Conservation (phyloP, 2,329 filamentous ascomycete species). For the Setomelanomma holmii region DNA sequence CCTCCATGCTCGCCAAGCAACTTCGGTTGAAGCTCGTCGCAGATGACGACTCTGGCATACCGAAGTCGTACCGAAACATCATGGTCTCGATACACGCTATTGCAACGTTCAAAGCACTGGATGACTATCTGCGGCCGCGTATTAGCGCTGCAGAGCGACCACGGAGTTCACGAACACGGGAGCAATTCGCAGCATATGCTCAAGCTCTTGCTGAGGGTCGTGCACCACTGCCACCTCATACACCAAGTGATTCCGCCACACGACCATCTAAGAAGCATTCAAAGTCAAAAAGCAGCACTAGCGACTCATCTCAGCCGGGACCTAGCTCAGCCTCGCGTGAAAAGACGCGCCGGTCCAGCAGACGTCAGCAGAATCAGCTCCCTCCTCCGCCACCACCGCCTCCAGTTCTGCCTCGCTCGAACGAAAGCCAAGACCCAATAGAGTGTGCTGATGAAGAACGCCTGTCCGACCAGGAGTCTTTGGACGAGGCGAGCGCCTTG, state of each 20-base stretch:
- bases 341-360: conserved; percentile 71
- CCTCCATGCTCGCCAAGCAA: conserved; percentile 96
- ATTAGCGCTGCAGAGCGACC: conserved; percentile 81
- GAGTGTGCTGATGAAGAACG: conserved; percentile 95
- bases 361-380: conserved; percentile 60
- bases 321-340: conserved; percentile 59
- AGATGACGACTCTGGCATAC: conserved; percentile 89
- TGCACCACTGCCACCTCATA: conserved; percentile 45
- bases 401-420: conserved; percentile 51
- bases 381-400: conserved; percentile 62
- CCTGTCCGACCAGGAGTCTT: conserved; percentile 74
- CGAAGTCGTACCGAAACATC: conserved; percentile 85
- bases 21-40: conserved; percentile 87
- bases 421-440: conserved; percentile 64
- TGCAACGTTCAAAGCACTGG: conserved; percentile 94
- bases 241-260: conserved; percentile 41
- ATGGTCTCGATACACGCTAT: conserved; percentile 99
- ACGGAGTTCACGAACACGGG: conserved; percentile 64
- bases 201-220: conserved; percentile 66
- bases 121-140: conserved; percentile 91
- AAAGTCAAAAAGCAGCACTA: conserved; percentile 39
- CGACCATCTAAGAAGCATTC: conserved; percentile 39
- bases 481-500: conserved; percentile 69
- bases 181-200: conserved; percentile 77
- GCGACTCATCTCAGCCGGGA: conserved; percentile 56